These are phyloP conservation scores for Aspergillus vadensis DNA, from an alignment of 2,329 filamentous ascomycete species.

Conservation along the genomic window DNA sequence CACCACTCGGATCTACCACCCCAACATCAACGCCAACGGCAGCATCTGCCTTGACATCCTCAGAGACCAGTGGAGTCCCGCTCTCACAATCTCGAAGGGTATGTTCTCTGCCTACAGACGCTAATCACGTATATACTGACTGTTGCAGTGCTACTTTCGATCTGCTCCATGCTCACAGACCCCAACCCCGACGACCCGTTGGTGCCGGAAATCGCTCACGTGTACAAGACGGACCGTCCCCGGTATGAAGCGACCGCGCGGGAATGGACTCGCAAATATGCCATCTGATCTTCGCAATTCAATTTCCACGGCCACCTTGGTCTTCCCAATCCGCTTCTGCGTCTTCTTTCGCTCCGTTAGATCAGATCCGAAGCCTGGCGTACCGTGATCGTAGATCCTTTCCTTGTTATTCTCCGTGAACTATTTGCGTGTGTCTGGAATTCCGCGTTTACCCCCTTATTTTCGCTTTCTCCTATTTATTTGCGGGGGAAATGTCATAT, in stretches of 20 bases:
- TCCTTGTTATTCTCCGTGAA: constrained; percentile 26
- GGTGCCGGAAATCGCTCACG: constrained; percentile 97
- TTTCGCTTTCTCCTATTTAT: constrained; percentile 23
- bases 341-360: constrained; percentile 35
- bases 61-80: constrained; percentile 98
- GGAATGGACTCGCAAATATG: constrained; percentile 99
- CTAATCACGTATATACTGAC: constrained; percentile 8
- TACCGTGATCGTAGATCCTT: constrained; percentile 44
- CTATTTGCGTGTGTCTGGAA: constrained; percentile 26
- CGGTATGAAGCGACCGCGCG: constrained; percentile 94
- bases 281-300: constrained; percentile 65
- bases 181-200: constrained; percentile 98
- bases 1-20: constrained; percentile 98
- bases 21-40: constrained; percentile 99
- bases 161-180: constrained; percentile 99
- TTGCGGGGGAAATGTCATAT: constrained; percentile 37
- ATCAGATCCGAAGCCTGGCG: constrained; percentile 42
- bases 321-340: constrained; percentile 31
- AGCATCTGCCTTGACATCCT: constrained; percentile 99
- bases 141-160: constrained; percentile 81
- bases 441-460: constrained; percentile 23
- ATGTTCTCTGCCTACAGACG: constrained; percentile 29
- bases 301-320: constrained; percentile 26
- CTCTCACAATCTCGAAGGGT: constrained; percentile 98
- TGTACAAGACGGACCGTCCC: constrained; percentile 98